Base-by-base conservation (phyloP, 1,139 yeast genomes). In the Candida glucosophila region DNA sequence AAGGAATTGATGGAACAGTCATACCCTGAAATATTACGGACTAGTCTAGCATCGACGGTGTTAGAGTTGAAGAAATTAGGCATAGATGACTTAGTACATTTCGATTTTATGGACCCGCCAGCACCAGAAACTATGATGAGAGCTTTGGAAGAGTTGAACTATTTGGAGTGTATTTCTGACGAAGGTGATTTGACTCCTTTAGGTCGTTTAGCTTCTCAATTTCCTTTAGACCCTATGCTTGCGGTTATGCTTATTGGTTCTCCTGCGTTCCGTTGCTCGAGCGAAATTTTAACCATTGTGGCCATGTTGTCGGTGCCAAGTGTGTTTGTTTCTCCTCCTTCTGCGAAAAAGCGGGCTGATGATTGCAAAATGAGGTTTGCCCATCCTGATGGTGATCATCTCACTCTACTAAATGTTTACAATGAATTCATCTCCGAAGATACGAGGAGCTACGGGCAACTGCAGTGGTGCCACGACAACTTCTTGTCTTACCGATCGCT, bases 51-150 rank as follows among this genome's bases (percentile, higher is more conserved):
- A 12, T 80, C 88, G 21, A 90, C 97, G 0, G 97, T 90, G 15
- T 61, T 90, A 34, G 95, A 90, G 52, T 67, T 90, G 52, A 90
- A 90, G 53, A 90, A 90, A 55, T 68, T 90, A 34, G 97, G 97
- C 12, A 73, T 90, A 39, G 95, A 90, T 48, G 98, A 90, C 55
- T 71, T 90, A 48, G 98, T 90, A 17, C 97, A 90, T 55, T 90
- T 90, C 49, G 98, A 90, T 52, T 90, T 90, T 47, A 90, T 90
- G 95, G 98, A 90, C 48, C 97, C 98, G 6, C 98, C 98, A n/a
- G 97, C 98, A 1, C 97, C 97, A 4, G 98, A 90, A 55, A 90
- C 98, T 6, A 90, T 90, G 98, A 88, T 90, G 97, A 72, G 97
- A 51, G 97, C 98, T 0, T 63, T 90, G 40, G 98, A 90, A 55